Evolutionary conservation across 805 yeast genomes (phyloP), one percentile per base, ranked within the genome.

Genomic region (Pichia pseudocactophila): DNA sequence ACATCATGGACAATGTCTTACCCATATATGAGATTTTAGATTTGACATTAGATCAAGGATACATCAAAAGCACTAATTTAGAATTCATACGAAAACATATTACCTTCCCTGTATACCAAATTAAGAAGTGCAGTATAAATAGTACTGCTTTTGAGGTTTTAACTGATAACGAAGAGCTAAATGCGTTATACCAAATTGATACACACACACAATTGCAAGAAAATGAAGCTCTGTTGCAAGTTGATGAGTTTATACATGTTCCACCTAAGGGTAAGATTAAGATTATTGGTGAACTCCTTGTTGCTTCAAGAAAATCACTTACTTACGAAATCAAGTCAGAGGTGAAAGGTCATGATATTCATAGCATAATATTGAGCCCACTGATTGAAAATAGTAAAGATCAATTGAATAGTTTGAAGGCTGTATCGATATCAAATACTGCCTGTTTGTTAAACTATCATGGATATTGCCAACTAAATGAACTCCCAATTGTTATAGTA

Each of bases 31-130:
- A 87, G 51, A 59, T 88, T 10, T 63, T 90, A 20, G 94, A 85
- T 53, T 87, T 84, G 50, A 69, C 78, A 27, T 59, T 86, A 19
- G 89, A 83, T 48, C 82, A 75, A 59, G 96, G 96, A 1, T 82
- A 74, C 55, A 88, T 92, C 2, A 80, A 76, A 44, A 72, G 71
- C 47, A 67, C 82, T 53, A 94, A 86, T 27, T 46, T 63, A 6
- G 63, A 63, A 31, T 53, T 63, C 2, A 49, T 77, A 30, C 64
- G 57, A 47, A 65, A 59, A 41, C 55, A 60, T 34, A 55, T 72
- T 19, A 26, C 42, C 9, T 37, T 52, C 2, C 48, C 48, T n/a
- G 11, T 28, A 12, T n/a, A 28, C 15, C 13, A 28, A 26, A 42
- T 48, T 22, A 37, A 30, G 3, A 48, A 48, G 33, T 30, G 45